Conservation (phyloP, 495 filamentous ascomycete species). For the Aspergillus affinis region DNA sequence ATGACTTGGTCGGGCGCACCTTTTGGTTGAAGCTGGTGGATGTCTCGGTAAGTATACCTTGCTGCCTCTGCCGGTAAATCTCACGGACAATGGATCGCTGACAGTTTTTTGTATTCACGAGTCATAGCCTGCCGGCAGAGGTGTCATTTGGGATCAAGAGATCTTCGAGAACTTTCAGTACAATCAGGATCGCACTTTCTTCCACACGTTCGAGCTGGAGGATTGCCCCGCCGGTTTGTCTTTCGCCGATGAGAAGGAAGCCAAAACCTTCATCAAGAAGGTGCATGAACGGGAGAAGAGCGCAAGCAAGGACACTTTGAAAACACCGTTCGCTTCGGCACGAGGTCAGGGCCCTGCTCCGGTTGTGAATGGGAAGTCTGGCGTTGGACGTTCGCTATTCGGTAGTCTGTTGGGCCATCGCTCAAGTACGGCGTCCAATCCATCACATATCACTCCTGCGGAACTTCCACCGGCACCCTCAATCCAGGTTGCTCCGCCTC, state of each 20-base stretch:
- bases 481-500: conserved; percentile 50
- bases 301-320: conserved; percentile 78
- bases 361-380: conserved; percentile 48
- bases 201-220: conserved; percentile 95
- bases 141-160: conserved; percentile 98
- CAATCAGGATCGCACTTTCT: conserved; percentile 94
- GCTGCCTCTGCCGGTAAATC: neutral
- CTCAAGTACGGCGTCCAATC: conserved; percentile 58
- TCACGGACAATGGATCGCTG: conserved; percentile 11
- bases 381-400: conserved; percentile 54
- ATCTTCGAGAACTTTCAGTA: conserved; percentile 93
- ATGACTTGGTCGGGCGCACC: conserved; percentile 91
- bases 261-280: conserved; percentile 90
- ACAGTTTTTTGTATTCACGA: conserved; percentile 14
- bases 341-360: conserved; percentile 47
- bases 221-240: conserved; percentile 85
- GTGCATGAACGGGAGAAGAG: conserved; percentile 92
- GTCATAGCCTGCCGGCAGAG: conserved; percentile 68
- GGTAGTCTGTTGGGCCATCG: conserved; percentile 72
- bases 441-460: conserved; percentile 43
- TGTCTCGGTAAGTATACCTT: conserved; percentile 70
- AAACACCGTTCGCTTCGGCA: conserved; percentile 71
- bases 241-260: conserved; percentile 95
- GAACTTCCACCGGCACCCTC: conserved; percentile 46
- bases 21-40: conserved; percentile 98